Conservation (phyloP, 2,329 filamentous ascomycete genomes). For the Bisporella sp. region DNA sequence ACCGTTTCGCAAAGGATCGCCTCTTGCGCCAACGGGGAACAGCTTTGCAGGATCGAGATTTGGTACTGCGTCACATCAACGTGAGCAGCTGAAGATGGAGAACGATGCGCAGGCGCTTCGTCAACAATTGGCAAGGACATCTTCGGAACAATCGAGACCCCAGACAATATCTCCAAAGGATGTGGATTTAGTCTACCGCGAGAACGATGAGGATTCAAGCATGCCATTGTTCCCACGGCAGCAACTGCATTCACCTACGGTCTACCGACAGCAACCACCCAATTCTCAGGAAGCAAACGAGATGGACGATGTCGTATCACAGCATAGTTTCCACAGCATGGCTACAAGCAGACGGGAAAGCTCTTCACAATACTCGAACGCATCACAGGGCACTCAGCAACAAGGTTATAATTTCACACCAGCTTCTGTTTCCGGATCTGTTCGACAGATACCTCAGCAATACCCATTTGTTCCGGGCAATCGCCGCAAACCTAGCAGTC, state of each 20-base stretch:
- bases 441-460: conserved; percentile 24
- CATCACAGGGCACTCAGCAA: conserved; percentile 22
- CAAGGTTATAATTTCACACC: conserved; percentile 38
- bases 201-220: conserved; percentile 61
- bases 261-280: conserved; percentile 20
- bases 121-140: conserved; percentile 32
- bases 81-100: conserved; percentile 54
- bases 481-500: conserved; percentile 18
- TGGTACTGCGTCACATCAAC: conserved; percentile 49
- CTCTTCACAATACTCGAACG: conserved; percentile 25
- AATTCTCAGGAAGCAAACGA: conserved; percentile 20
- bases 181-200: conserved; percentile 77
- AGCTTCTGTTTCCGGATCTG: conserved; percentile 28
- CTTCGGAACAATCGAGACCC: conserved; percentile 42
- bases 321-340: conserved; percentile 36
- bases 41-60: conserved; percentile 34
- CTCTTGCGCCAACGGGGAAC: conserved; percentile 41
- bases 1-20: conserved; percentile 70
- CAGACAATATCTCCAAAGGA: conserved; percentile 96
- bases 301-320: conserved; percentile 30
- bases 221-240: conserved; percentile 65
- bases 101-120: conserved; percentile 43
- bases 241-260: conserved; percentile 37
- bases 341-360: conserved; percentile 33
- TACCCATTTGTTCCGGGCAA: conserved; percentile 25